These are phyloP conservation scores for Cercospora sp. DNA, from an alignment of 2,329 filamentous ascomycete genomes.

Conservation along the genomic window DNA sequence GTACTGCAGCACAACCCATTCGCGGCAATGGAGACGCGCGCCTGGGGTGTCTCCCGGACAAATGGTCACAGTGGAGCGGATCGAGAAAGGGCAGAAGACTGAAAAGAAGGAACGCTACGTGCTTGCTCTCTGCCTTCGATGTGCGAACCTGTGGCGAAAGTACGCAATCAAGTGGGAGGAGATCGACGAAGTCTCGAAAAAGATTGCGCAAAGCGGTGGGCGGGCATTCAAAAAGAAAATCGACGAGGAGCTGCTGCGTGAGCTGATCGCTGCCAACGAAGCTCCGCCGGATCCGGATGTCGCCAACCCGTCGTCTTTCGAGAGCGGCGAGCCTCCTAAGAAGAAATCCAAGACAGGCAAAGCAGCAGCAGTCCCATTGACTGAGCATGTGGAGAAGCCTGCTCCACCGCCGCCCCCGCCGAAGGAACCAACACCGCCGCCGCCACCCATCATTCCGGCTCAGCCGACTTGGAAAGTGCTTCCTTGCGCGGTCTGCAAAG, in stretches of 20 bases:
- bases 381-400: conserved; percentile 57
- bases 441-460: conserved; percentile 68
- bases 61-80: conserved; percentile 64
- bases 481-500: conserved; percentile 81
- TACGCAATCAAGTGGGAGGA: conserved; percentile 97
- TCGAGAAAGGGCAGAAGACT: conserved; percentile 66
- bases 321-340: conserved; percentile 55
- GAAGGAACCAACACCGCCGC: conserved; percentile 59
- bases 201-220: conserved; percentile 78
- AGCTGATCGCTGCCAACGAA: conserved; percentile 67
- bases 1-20: conserved; percentile 78
- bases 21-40: conserved; percentile 88
- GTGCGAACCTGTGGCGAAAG: conserved; percentile 89
- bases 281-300: conserved; percentile 32
- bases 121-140: conserved; percentile 83
- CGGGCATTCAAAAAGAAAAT: conserved; percentile 84
- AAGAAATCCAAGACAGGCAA: conserved; percentile 59
- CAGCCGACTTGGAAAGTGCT: conserved; percentile 75
- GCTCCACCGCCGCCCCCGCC: conserved; percentile 53
- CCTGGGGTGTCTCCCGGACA: conserved; percentile 73
- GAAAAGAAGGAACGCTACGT: conserved; percentile 76
- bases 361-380: conserved; percentile 45
- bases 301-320: conserved; percentile 30
- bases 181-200: conserved; percentile 85
- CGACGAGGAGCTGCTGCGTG: conserved; percentile 87